phyloP scores from a whole-genome alignment of 139 green algal genomes.

The Pycnococcus provasolii region DNA sequence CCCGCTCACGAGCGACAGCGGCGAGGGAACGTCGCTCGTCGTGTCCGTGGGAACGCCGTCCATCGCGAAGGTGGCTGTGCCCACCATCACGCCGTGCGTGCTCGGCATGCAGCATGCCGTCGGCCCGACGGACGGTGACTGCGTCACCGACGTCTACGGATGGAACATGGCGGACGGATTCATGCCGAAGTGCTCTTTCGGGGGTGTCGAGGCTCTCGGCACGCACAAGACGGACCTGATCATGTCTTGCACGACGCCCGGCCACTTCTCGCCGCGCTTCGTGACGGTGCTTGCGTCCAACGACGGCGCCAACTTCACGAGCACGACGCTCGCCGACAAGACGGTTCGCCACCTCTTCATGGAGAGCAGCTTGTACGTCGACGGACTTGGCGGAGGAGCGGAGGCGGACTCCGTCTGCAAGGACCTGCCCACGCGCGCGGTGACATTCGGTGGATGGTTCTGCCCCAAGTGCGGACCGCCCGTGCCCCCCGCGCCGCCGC shows the following conservation, averaged over 20 bases:
- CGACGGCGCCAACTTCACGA: slow-evolving; percentile 28
- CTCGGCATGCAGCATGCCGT: slow-evolving; percentile 28
- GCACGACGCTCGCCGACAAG: slow-evolving; percentile 13
- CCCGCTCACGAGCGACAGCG: neutral
- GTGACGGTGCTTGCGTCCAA: slow-evolving; percentile 21
- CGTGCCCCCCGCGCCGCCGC: neutral
- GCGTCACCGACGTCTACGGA: slow-evolving; percentile 29
- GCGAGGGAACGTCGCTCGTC: neutral
- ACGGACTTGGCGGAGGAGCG: slow-evolving; percentile 17
- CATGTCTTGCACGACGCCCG: slow-evolving; percentile 19
- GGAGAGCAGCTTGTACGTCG: slow-evolving; percentile 24
- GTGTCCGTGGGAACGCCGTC: neutral
- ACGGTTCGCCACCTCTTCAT: slow-evolving; percentile 27
- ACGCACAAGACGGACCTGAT: neutral
- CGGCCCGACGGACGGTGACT: slow-evolving; percentile 23
- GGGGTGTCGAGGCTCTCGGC: slow-evolving; percentile 3
- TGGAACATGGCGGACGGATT: slow-evolving; percentile 19
- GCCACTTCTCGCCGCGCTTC: slow-evolving; percentile 22
- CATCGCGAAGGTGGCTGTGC: slow-evolving; percentile 6
- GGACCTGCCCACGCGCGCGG: slow-evolving; percentile 23
- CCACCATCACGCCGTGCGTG: slow-evolving; percentile 23
- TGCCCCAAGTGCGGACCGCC: slow-evolving; percentile 29
- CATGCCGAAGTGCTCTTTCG: slow-evolving; percentile 19
- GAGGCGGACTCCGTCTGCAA: slow-evolving; percentile 26
- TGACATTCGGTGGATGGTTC: slow-evolving; percentile 30